A percentile compares a stretch with the other conserved stretches of the same genome.
These are phyloP conservation scores for Eutrema salsugineum DNA, from an alignment of 441 rosid species.

Conservation along the genomic window DNA sequence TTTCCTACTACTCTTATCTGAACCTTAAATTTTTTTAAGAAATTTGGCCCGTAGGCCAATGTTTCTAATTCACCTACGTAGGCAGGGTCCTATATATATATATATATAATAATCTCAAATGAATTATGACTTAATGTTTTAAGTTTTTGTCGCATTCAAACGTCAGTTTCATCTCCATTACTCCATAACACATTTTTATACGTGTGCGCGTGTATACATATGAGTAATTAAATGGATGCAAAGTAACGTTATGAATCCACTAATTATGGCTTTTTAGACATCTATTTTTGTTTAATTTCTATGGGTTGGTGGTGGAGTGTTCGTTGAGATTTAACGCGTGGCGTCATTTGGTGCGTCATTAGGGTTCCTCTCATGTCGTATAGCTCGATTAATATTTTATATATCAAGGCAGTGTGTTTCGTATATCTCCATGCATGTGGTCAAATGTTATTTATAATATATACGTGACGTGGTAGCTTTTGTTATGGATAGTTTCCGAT, in stretches of 20 bases:
- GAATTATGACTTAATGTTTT: not conserved
- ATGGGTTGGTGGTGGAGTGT: conserved; percentile 22
- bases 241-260: conserved; percentile 5
- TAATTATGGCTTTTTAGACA: conserved; percentile 10
- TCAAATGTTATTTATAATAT: not conserved
- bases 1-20: no score
- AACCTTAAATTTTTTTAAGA: no score
- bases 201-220: not conserved
- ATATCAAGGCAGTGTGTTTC: not conserved
- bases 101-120: not conserved
- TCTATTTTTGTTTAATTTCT: not conserved
- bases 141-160: not conserved
- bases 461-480: not conserved
- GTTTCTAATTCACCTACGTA: no score
- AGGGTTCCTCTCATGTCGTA: not conserved
- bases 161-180: not conserved
- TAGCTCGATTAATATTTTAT: not conserved
- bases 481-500: not conserved
- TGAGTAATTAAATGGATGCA: conserved; percentile 12
- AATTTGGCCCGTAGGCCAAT: no score
- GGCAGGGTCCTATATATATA: no score
- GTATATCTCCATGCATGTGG: not conserved
- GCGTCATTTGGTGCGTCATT: conserved; percentile 29
- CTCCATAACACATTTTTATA: not conserved
- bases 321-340: conserved; percentile 12